Evolutionary conservation across 179 eudicot species (phyloP).

Genomic region (Heliamphora pulchella): DNA sequence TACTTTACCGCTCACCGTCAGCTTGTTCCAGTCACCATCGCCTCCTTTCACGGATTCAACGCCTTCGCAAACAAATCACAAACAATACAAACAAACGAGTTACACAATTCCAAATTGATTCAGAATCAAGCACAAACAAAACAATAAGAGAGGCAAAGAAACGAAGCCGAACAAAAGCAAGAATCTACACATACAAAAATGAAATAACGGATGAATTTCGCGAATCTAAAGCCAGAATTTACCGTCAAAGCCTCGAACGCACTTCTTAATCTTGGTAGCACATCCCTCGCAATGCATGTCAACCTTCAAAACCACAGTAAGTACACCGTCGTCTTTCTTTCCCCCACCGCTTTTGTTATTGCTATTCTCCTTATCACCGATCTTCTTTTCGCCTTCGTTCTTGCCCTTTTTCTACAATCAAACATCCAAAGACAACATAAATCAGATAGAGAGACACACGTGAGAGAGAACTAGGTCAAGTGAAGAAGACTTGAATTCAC

Average conservation of each 20-base stretch:
- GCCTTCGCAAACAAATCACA: constrained; percentile 28
- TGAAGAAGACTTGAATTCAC: neutral
- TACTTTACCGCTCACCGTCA: constrained; percentile 36
- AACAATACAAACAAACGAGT: neutral
- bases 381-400: constrained; percentile 6
- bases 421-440: neutral
- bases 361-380: neutral
- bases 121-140: neutral
- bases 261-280: constrained; percentile 28
- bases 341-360: neutral
- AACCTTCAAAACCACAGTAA: constrained; percentile 30
- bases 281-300: constrained; percentile 63
- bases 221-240: neutral
- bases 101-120: too few relatives aligned
- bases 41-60: constrained; percentile 35
- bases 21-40: constrained; percentile 29
- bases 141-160: neutral
- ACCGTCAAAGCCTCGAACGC: constrained; percentile 31
- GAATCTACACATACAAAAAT: neutral
- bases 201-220: neutral
- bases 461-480: neutral
- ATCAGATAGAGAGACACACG: neutral
- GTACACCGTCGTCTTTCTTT: neutral
- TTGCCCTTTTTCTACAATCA: constrained; percentile 11
- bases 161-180: too few relatives aligned